phyloP scores from a whole-genome alignment of 257 asterid genomes.

The Lantana camara region DNA sequence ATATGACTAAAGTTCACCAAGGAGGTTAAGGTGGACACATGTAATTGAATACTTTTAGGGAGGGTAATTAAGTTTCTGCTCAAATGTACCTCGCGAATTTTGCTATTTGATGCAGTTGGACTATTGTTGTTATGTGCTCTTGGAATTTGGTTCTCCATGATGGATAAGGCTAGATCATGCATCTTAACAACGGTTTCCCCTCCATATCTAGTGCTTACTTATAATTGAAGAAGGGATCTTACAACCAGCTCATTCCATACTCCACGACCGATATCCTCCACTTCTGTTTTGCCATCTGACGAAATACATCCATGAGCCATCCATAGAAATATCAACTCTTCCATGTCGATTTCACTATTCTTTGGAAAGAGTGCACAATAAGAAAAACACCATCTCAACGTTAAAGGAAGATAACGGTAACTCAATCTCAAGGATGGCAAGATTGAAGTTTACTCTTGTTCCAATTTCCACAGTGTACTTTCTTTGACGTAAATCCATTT shows the following conservation, averaged over 20 bases:
- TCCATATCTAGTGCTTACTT: background rate
- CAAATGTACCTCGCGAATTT: no score
- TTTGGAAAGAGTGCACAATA: conserved; percentile 37
- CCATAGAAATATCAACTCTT: conserved; percentile 30
- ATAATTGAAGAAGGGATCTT: conserved; percentile 34
- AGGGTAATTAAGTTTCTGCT: no score
- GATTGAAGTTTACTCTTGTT: conserved; percentile 20
- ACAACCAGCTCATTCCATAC: conserved; percentile 32
- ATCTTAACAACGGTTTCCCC: background rate
- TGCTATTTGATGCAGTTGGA: no score
- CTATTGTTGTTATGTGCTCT: background rate
- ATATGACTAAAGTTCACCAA: background rate
- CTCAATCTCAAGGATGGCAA: conserved; percentile 37
- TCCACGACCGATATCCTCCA: conserved; percentile 32
- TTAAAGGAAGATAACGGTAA: conserved; percentile 31
- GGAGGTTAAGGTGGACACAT: no score
- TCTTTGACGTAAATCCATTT: conserved; percentile 36
- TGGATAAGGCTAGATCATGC: no score
- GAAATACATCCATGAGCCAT: conserved; percentile 39
- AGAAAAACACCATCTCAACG: conserved; percentile 29
- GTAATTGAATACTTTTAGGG: no score
- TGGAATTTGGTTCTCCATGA: conserved; percentile 28
- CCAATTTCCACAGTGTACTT: conserved; percentile 34
- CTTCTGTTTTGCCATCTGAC: conserved; percentile 9
- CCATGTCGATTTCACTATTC: conserved; percentile 2